A percentile compares a stretch with the other conserved stretches of the same genome.
These are phyloP conservation scores for Aspergillus bridgeri DNA, from an alignment of 495 filamentous ascomycete species.

Conservation along the genomic window DNA sequence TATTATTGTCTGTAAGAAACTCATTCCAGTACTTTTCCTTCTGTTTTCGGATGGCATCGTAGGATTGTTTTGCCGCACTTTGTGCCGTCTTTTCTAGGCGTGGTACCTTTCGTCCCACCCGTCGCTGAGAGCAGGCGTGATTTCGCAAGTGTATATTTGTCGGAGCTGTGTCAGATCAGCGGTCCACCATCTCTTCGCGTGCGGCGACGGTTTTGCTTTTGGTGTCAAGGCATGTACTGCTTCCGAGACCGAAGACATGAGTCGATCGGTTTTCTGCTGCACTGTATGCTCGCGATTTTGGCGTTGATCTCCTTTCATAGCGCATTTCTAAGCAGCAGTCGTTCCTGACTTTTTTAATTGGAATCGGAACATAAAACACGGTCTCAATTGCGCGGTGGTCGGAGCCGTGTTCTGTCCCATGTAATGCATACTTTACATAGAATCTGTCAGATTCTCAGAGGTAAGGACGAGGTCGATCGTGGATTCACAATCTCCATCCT, in stretches of 20 bases:
- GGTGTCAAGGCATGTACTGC: neutral
- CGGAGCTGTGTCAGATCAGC: constrained; percentile 9
- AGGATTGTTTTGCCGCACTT: constrained; percentile 21
- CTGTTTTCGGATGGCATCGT: constrained; percentile 23
- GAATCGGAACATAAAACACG: constrained; percentile 19
- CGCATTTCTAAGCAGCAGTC: constrained; percentile 30
- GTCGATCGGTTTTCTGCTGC: constrained; percentile 21
- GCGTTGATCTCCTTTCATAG: constrained; percentile 27
- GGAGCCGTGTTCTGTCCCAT: constrained; percentile 29
- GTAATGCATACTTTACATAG: constrained; percentile 22
- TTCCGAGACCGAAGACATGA: constrained; percentile 10
- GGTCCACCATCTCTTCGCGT: constrained; percentile 14
- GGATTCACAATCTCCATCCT: constrained; percentile 20
- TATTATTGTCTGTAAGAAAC: constrained; percentile 23
- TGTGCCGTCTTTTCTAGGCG: constrained; percentile 17
- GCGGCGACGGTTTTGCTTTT: neutral
- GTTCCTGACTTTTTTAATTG: constrained; percentile 12
- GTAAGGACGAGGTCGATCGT: constrained; percentile 23
- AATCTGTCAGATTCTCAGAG: too few relatives aligned
- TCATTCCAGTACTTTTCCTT: constrained; percentile 27
- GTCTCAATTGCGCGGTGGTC: constrained; percentile 32
- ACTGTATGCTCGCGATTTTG: constrained; percentile 17
- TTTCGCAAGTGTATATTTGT: neutral
- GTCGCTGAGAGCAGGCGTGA: neutral
- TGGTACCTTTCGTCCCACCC: constrained; percentile 3